Evolutionary conservation across 768 basidiomycete genomes (phyloP), one percentile per base, ranked within the genome.

Genomic region (Russula vinacea): DNA sequence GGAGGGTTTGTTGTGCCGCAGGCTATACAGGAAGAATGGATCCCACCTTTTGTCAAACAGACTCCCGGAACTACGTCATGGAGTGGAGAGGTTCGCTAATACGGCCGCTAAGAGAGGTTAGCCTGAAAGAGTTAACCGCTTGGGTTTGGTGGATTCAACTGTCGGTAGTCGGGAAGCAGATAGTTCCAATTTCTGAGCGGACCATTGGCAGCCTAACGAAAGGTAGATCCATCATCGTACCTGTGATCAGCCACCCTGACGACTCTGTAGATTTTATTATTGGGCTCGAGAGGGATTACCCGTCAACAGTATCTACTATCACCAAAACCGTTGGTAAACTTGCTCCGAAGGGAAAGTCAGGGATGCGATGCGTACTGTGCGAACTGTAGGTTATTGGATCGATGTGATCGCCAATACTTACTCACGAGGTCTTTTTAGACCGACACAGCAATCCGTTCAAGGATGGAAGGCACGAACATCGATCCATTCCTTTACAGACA

Each of bases 251-350:
- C 59, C 32, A 1, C 32, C 56, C 39, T 65, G 40, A 60, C 32
- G 39, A 35, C 13, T 17, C 11, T 13, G 13, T 61, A 92, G 92
- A 87, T 72, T 94, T 93, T 69, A 89, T 94, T 62, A 74, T 88
- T 22, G 87, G 90, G 2, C 72, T 94, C 33, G 92, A 94, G 74
- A 83, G 81, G 56, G 86, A 92, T 72, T 94, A 88, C 72, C 92
- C 92, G 4, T 90, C 91, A 0, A 94, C 92, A 0, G 92, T 93
- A 13, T 92, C 90, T 9, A 85, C 92, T 0, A 89, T 94, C 56
- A 85, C 85, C 26, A 83, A 88, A 40, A 93, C 92, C 1, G 90
- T 89, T 70, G 85, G 80, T 6, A 94, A 94, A 74, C 74, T 94
- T 32, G 80, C 84, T 10, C 84, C 92, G 0, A 92, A 88, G 71